Base-by-base conservation (phyloP, 352 stramenopile species). In the Pythium utonaiense region DNA sequence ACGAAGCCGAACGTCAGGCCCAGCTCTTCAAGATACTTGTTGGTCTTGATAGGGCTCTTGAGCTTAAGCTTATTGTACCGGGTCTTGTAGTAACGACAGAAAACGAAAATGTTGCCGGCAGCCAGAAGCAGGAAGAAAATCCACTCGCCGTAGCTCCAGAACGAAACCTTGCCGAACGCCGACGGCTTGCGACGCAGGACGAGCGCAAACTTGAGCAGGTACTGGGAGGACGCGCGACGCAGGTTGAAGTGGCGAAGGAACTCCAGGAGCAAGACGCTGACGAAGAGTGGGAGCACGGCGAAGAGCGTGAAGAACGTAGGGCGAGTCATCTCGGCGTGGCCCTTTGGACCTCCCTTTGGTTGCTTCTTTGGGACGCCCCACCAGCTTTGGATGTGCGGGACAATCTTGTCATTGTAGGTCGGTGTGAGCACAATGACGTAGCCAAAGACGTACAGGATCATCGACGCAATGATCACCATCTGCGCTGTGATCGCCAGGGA, bases 231-330 rank as follows among this genome's bases (percentile, higher is more conserved):
- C 24, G 74, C 62, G 16, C 74, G 75, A 42, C 65, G 77, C 1
- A 70, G 61, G 53, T 77, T 80, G 41, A 70, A 71, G 38, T 71
- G 53, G 16, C 66, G 66, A 8, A 85, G 45, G 28, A 66, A 70
- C 17, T 83, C 67, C 25, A 81, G 57, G 8, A 87, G 53, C 28
- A 87, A 8, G 16, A 78, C 41, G 8, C 60, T 71, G 6, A 60
- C 63, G 31, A 77, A 13, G 8, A 89, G 30, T 3, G 80, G 75
- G 7, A 86, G 17, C 17, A 79, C 60, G 3, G 44, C 54, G 22
- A 78, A 72, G 12, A 90, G 60, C 36, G 72, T 64, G 34, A 88
- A 77, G 57, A 73, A 88, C 8, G 74, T 86, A n/a, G 69, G 67
- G 4, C 73, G 74, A 12, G 79, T 55, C 72, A 89, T 85, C 56